phyloP scores from a whole-genome alignment of 2,329 filamentous ascomycete genomes.

The Zasmidium angulare region DNA sequence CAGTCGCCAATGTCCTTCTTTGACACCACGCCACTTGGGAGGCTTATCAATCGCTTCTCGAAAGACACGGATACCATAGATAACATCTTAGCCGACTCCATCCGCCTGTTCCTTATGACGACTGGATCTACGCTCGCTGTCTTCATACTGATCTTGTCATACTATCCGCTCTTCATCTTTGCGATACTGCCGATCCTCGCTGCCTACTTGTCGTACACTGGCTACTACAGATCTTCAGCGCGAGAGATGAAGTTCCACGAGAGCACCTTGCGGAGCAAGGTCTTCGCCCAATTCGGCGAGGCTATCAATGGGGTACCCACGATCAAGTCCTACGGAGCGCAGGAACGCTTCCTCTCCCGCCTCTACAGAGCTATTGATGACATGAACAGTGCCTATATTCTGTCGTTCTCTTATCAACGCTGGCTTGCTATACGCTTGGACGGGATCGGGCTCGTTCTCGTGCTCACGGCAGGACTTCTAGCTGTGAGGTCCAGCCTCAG shows the following conservation, averaged over 20 bases:
- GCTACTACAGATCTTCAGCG: slow-evolving; percentile 87
- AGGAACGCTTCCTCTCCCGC: slow-evolving; percentile 70
- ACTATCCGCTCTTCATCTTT: slow-evolving; percentile 83
- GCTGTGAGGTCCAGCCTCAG: slow-evolving; percentile 89
- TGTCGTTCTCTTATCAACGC: slow-evolving; percentile 92
- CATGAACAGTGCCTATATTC: slow-evolving; percentile 91
- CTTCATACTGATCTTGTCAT: slow-evolving; percentile 89
- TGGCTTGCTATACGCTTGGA: slow-evolving; percentile 89
- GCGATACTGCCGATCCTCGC: slow-evolving; percentile 68
- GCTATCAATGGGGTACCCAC: slow-evolving; percentile 79
- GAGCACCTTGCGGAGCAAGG: slow-evolving; percentile 77
- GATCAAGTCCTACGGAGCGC: slow-evolving; percentile 85
- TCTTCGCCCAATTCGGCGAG: slow-evolving; percentile 91
- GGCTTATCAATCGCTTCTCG: slow-evolving; percentile 91
- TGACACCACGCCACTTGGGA: slow-evolving; percentile 90
- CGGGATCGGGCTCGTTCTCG: slow-evolving; percentile 75
- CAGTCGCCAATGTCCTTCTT: slow-evolving; percentile 83
- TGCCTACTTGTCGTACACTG: slow-evolving; percentile 77
- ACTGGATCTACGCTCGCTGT: slow-evolving; percentile 78
- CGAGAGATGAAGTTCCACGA: slow-evolving; percentile 95
- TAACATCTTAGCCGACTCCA: slow-evolving; percentile 78
- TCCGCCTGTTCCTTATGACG: slow-evolving; percentile 90
- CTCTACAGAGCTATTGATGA: slow-evolving; percentile 75
- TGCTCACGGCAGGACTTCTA: slow-evolving; percentile 84
- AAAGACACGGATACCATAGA: slow-evolving; percentile 97